Base-by-base conservation (phyloP, 2,329 filamentous ascomycete species). In the Diaporthe ilicicola region DNA sequence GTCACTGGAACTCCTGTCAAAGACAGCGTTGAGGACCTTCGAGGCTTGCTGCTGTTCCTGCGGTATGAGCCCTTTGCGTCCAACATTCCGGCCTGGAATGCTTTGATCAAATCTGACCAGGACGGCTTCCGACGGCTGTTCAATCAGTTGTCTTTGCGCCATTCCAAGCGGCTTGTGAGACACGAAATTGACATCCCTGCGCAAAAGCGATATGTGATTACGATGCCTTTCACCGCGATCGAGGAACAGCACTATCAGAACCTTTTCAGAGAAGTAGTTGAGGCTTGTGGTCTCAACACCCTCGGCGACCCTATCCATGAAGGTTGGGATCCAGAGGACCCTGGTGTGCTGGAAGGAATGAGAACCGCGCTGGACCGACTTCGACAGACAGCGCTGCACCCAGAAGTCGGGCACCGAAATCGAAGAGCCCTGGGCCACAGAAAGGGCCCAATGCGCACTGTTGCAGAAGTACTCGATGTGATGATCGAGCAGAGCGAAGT, bases 1-100 rank as follows among this genome's bases (percentile, higher is more conserved):
- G 91, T 99, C 50, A 95, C 94, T 0, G 96, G 94, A 51, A 99
- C 96, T 0, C 96, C 96, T 0, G 87, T 98, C 46, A 92, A 93
- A 74, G 93, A 94, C 74, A 88, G 76, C 32, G 73, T 73, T 15
- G 59, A 59, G 12, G 95, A 98, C 79, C 84, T 98, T 9, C 90
- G 91, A 74, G 95, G 95, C 0, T 84, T 98, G 5, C 80, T 98
- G 0, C 84, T 93, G 0, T 98, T 99, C 75, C 86, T 98, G 10
- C 88, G 88, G 22, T 94, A 92, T 76, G 88, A 94, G 71, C 94
- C 94, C 1, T 95, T 93, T 77, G 92, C 89, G 68, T 89, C 88
- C 7, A 88, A 87, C 13, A 83, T 86, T 9, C 82, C 86, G 13
- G 80, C 92, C 1, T 98, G 94, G 94, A 86, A 89, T 51, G 85